Percentiles rank a stretch among this genome's conserved stretches.
phyloP scores from a whole-genome alignment of 75 land plant species.

The Adiantum capillusveneris region DNA sequence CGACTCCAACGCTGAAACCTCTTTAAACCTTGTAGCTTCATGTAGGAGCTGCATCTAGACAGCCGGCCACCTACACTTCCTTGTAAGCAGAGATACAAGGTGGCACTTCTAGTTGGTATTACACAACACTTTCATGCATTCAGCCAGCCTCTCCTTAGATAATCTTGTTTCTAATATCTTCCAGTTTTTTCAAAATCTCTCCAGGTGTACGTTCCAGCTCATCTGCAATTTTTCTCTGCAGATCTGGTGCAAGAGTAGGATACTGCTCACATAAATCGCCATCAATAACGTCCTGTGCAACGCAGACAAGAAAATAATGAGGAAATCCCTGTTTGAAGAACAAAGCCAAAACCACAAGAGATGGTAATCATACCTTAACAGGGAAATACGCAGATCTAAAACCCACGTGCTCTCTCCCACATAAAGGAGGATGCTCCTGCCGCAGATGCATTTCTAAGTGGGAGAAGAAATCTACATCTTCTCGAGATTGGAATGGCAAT shows the following conservation, averaged over 20 bases:
- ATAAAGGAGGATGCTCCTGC: constrained; percentile 96
- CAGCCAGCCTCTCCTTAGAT: constrained; percentile 28
- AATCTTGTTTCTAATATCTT: constrained; percentile 86
- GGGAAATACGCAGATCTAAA: constrained; percentile 95
- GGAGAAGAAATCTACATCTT: constrained; percentile 97
- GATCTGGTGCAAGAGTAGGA: constrained; percentile 74
- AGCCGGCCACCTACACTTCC: no score
- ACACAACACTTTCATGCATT: no score
- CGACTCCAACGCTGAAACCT: no score
- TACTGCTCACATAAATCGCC: constrained; percentile 98
- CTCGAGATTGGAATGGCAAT: constrained; percentile 82
- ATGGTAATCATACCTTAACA: constrained; percentile 83
- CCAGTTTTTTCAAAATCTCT: constrained; percentile 93
- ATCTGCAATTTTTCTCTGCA: constrained; percentile 99
- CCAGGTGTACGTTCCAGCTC: constrained; percentile 95
- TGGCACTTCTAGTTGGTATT: no score
- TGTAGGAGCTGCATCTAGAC: no score
- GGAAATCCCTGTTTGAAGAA: no score
- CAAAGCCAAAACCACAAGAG: no score
- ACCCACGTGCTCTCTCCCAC: constrained; percentile 98
- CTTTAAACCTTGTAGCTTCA: no score
- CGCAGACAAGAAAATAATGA: not conserved
- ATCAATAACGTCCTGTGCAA: constrained; percentile 96
- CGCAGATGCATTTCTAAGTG: constrained; percentile 98
- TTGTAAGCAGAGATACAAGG: no score